Evolutionary conservation across 495 filamentous ascomycete species (phyloP), one percentile per base, ranked within the genome.

Genomic region (Aspergillus nidulans): DNA sequence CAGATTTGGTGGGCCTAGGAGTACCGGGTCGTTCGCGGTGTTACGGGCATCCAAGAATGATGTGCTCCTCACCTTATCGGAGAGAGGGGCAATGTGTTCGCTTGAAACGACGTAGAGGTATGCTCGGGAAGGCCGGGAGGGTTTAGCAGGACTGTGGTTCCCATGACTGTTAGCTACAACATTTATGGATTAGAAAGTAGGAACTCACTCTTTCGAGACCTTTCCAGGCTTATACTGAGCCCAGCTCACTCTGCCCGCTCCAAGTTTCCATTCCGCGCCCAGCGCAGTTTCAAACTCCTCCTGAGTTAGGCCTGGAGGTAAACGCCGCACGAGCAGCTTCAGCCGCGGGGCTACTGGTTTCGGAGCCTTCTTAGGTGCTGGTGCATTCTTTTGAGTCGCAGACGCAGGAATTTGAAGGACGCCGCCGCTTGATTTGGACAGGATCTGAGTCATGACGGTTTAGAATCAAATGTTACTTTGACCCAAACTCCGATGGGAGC

Each of bases 251-350:
- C 86, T 96, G 10, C 90, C 90, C 21, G 78, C 80, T 16, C 87
- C 86, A 2, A 81, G 54, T 60, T 82, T 90, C 89, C 92, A 97
- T 54, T 91, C 88, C 2, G 88, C 82, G n/a, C 91, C 91, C 41
- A 97, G 64, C 10, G 81, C 74, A 21, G 69, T 69, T 59, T 86
- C 78, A 47, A 96, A 91, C 59, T 98, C 94, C 0, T 75, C 69
- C 60, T 90, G 84, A 3, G 87, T 96, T 57, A 97, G 74, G 1
- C 87, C 87, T 6, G 94, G 95, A 3, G 94, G 89, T 10, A 98
- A 80, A 49, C 92, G 80, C 54, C 94, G 83, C 16, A 96, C 71
- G n/a, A 94, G 72, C 8, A 96, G 77, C 74, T 96, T 98, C 59
- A 95, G 79, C 39, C 88, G 85, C 26, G 83, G 80, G 23, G 75